Conservation (phyloP, 1,139 yeast species). For the Protomyces gravidus region DNA sequence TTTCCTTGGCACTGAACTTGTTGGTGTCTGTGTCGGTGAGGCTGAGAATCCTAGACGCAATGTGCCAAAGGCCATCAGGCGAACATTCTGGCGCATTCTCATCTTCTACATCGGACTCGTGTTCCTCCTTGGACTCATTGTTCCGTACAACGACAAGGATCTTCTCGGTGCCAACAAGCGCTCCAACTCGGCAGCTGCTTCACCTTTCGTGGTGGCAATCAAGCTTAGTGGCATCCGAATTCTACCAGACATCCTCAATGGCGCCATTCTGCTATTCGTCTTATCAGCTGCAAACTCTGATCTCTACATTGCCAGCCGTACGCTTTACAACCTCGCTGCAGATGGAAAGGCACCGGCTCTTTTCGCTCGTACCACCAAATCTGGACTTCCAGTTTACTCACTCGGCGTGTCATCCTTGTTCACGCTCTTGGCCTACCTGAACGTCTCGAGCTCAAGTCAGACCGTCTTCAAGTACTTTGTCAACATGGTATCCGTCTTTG, state of each 20-base stretch:
- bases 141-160: conserved; percentile 67
- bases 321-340: conserved; percentile 74
- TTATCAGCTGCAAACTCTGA: conserved; percentile 71
- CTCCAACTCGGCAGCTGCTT: conserved; percentile 38
- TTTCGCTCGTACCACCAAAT: conserved; percentile 67
- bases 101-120: conserved; percentile 75
- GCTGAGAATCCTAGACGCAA: conserved; percentile 74
- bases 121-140: conserved; percentile 65
- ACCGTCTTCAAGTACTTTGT: conserved; percentile 75
- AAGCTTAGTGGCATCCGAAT: conserved; percentile 63
- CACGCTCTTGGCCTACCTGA: conserved; percentile 65
- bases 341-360: conserved; percentile 75
- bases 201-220: conserved; percentile 71
- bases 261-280: conserved; percentile 67
- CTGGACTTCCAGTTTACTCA: conserved; percentile 66
- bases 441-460: conserved; percentile 60
- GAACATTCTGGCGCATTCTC: conserved; percentile 74
- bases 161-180: conserved; percentile 47
- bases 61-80: conserved; percentile 78
- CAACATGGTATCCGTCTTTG: conserved; percentile 66
- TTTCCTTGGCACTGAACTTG: conserved; percentile 73
- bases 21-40: conserved; percentile 88
- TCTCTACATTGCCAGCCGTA: conserved; percentile 73
- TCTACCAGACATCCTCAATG: conserved; percentile 68
- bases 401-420: conserved; percentile 58